phyloP scores from a whole-genome alignment of 2,329 filamentous ascomycete species.

The Teratosphaeria destructans region DNA sequence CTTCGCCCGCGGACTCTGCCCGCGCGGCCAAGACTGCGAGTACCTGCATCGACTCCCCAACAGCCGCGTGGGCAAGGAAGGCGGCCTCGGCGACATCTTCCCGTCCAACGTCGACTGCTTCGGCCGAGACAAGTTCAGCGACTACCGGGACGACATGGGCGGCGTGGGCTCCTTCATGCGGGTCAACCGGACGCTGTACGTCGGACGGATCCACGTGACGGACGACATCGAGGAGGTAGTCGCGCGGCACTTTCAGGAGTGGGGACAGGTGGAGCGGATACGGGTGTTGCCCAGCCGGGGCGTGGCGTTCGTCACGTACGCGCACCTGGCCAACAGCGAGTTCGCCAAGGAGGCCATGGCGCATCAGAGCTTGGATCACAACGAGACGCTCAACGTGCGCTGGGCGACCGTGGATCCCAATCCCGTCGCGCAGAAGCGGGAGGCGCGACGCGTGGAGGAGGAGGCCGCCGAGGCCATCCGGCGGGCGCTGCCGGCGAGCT shows the following conservation, averaged over 20 bases:
- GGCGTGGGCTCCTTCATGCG: slow-evolving; percentile 90
- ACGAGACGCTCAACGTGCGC: slow-evolving; percentile 85
- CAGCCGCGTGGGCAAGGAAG: slow-evolving; percentile 25
- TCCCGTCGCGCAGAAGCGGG: slow-evolving; percentile 83
- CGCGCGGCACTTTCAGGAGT: slow-evolving; percentile 89
- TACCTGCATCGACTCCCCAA: slow-evolving; percentile 84
- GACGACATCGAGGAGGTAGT: slow-evolving; percentile 97
- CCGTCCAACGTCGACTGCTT: slow-evolving; percentile 94
- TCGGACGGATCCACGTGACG: slow-evolving; percentile 86
- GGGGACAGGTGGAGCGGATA: slow-evolving; percentile 80
- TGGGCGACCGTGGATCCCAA: slow-evolving; percentile 98
- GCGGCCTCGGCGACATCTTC: slow-evolving; percentile 68
- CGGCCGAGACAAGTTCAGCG: slow-evolving; percentile 80
- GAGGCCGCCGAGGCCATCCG: slow-evolving; percentile 92
- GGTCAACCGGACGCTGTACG: slow-evolving; percentile 87
- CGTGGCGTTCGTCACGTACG: slow-evolving; percentile 91
- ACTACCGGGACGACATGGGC: slow-evolving; percentile 96
- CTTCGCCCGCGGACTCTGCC: slow-evolving; percentile 72
- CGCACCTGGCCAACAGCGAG: slow-evolving; percentile 78
- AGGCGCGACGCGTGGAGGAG: slow-evolving; percentile 81
- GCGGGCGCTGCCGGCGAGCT: slow-evolving; percentile 75
- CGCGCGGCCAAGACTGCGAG: slow-evolving; percentile 84
- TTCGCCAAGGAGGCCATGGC: slow-evolving; percentile 83
- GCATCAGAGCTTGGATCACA: slow-evolving; percentile 82
- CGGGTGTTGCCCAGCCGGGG: slow-evolving; percentile 81